Evolutionary conservation across 768 basidiomycete genomes (phyloP), one percentile per base, ranked within the genome.

Genomic region (Tephrocybe sp.): DNA sequence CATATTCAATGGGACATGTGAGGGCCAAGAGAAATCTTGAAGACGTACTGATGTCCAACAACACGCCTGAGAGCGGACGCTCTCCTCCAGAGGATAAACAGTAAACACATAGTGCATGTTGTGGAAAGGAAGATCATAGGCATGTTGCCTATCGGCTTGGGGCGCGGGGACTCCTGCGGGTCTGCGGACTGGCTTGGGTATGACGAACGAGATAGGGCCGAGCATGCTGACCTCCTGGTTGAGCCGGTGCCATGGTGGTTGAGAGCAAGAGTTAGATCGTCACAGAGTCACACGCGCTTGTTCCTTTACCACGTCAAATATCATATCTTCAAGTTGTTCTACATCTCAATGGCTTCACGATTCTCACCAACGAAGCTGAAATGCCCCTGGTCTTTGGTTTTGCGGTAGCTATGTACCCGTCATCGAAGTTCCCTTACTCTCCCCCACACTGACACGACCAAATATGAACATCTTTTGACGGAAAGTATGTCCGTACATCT

Each of bases 41-140:
- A 7, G 16, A 73, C 81, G 51, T 49, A 82, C 85, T 76, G 78
- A 54, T 85, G 83, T 1, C 84, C 79, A 19, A 87, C 83, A 6
- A 83, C 79, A 3, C 72, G 67, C 23, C 81, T 75, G 26, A 88
- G 52, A 0, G 71, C 65, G 52, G 79, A 75, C 12, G 84, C 80
- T 12, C 82, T 70, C 49, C 82, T 72, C 84, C 83, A 87, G 0
- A 88, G 66, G 19, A 88, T 56, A 59, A 85, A 86, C 8, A 88
- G 59, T 3, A 70, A 62, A 53, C 80, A 82, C 1, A 83, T 63
- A 3, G 78, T 78, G 61, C 79, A 84, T 4, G 75, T 76, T 17
- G 82, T 85, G 51, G 80, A 70, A 10, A 87, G 69, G 49, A 83
- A 66, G 3, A 87, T 66, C 52, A 82, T 46, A 17, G 77, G 68